These are phyloP conservation scores for Pluteus cervinus DNA, from an alignment of 768 basidiomycete genomes.

Conservation along the genomic window DNA sequence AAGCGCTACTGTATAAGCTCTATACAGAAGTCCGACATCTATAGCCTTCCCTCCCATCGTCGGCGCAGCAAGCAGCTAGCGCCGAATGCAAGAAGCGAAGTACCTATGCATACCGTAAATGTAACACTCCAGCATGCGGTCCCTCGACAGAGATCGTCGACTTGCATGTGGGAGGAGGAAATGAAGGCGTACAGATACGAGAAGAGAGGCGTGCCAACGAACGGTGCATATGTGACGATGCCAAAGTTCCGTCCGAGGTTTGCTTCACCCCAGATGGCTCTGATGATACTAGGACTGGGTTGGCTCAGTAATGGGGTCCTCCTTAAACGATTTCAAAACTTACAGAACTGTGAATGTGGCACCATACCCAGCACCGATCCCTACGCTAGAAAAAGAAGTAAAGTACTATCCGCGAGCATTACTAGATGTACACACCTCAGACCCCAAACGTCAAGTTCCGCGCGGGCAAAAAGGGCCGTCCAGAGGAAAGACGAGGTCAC, in stretches of 20 bases:
- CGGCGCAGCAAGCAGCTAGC: constrained; percentile 51
- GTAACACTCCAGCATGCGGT: constrained; percentile 60
- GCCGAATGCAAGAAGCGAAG: constrained; percentile 38
- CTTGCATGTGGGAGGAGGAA: constrained; percentile 41
- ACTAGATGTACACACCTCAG: constrained; percentile 44
- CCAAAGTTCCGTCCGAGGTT: constrained; percentile 76
- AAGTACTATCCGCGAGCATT: constrained; percentile 2
- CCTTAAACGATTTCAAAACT: constrained; percentile 20
- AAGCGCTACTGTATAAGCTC: no score
- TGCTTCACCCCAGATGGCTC: constrained; percentile 65
- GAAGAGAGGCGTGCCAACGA: constrained; percentile 68
- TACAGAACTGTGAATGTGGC: constrained; percentile 66
- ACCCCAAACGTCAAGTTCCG: constrained; percentile 56
- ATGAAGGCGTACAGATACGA: constrained; percentile 77
- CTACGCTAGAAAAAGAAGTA: constrained; percentile 35
- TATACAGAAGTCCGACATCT: no score
- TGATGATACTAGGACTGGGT: constrained; percentile 63
- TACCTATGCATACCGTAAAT: constrained; percentile 44
- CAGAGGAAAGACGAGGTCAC: constrained; percentile 50
- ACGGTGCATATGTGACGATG: constrained; percentile 67
- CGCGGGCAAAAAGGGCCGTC: constrained; percentile 42
- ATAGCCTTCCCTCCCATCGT: constrained; percentile 56
- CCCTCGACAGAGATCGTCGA: constrained; percentile 49
- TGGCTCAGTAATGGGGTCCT: constrained; percentile 4
- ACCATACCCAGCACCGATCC: constrained; percentile 67